Evolutionary conservation across 352 stramenopile genomes (phyloP).

Genomic region (Phytophthora ramorum): DNA sequence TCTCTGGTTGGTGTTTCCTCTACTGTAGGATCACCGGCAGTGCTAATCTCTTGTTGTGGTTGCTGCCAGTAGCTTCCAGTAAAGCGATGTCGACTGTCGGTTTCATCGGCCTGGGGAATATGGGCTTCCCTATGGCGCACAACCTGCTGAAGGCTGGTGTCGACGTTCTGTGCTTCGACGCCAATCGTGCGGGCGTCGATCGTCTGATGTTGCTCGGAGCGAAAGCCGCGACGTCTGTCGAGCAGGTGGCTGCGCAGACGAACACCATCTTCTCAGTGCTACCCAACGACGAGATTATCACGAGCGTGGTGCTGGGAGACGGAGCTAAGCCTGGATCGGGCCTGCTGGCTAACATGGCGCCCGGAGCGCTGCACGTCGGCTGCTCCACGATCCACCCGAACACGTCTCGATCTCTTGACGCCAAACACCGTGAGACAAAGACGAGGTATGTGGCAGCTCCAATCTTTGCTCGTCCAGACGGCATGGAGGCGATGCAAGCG

Average conservation of each 20-base stretch:
- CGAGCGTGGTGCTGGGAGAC: constrained; percentile 47
- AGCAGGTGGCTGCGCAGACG: constrained; percentile 45
- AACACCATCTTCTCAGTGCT: constrained; percentile 68
- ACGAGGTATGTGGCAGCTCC: constrained; percentile 61
- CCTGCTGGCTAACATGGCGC: constrained; percentile 45
- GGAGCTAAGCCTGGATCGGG: constrained; percentile 23
- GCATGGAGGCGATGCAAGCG: constrained; percentile 71
- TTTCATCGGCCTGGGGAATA: constrained; percentile 94
- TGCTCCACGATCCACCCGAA: constrained; percentile 78
- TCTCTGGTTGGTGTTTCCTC: constrained; percentile 16
- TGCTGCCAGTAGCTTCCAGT: constrained; percentile 9
- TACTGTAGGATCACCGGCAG: background rate
- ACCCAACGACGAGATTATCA: constrained; percentile 70
- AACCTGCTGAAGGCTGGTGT: constrained; percentile 84
- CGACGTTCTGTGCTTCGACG: constrained; percentile 73
- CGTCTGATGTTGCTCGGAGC: constrained; percentile 42
- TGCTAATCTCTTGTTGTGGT: constrained; percentile 2
- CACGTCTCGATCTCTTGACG: constrained; percentile 54
- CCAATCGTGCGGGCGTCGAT: constrained; percentile 38
- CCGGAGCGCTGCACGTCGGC: constrained; percentile 58
- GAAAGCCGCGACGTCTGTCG: constrained; percentile 42
- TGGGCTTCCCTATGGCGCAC: constrained; percentile 91
- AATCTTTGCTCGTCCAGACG: constrained; percentile 79
- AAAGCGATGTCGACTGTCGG: constrained; percentile 45
- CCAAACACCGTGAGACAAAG: constrained; percentile 37